A percentile compares a stretch with the other conserved stretches of the same genome.
Conservation (phyloP, 179 eudicot species). For the Nepenthes alata region DNA sequence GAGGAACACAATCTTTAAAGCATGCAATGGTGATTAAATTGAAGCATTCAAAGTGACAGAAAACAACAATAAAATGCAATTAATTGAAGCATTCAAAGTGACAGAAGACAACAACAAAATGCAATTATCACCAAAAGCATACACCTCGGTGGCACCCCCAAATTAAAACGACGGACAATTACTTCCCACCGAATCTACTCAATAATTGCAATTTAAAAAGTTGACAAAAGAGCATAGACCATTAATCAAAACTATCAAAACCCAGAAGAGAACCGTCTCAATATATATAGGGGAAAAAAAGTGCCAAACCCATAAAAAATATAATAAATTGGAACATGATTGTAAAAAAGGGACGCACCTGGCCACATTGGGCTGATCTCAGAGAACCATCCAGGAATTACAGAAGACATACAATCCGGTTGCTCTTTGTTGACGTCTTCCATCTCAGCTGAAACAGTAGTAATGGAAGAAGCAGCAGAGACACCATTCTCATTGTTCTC, state of each 20-base stretch:
- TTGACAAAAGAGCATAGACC: not conserved
- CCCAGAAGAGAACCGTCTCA: not conserved
- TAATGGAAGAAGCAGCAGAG: conserved; percentile 9
- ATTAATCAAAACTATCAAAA: not conserved
- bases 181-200: no score
- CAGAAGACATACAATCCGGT: conserved; percentile 33
- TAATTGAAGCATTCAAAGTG: no score
- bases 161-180: no score
- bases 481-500: conserved; percentile 17
- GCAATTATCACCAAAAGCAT: not conserved
- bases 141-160: no score
- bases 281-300: not conserved
- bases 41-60: no score
- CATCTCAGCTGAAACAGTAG: conserved; percentile 8
- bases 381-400: conserved; percentile 92
- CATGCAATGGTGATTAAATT: no score
- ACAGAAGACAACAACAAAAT: not conserved
- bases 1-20: no score
- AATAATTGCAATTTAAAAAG: not conserved
- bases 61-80: no score
- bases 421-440: not conserved
- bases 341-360: conserved; percentile 25
- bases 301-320: not conserved
- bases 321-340: not conserved
- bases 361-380: conserved; percentile 99